These are phyloP conservation scores for Ephemerocybe angulata DNA, from an alignment of 768 basidiomycete species.

Conservation along the genomic window DNA sequence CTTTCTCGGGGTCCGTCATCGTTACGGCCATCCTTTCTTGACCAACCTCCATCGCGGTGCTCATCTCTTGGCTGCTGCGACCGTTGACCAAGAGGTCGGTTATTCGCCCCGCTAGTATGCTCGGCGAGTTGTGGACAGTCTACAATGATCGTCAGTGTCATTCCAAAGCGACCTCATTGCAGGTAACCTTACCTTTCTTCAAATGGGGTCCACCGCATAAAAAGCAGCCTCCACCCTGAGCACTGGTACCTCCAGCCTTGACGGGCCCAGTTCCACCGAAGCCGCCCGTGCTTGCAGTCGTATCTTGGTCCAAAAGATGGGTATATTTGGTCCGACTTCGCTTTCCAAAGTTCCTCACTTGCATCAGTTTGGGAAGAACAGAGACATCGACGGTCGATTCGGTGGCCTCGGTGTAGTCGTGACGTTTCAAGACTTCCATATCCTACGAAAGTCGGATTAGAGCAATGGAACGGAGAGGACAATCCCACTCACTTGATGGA, in stretches of 20 bases:
- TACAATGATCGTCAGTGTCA: too few species aligned
- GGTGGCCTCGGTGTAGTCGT: constrained; percentile 88
- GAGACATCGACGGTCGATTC: constrained; percentile 86
- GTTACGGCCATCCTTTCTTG: constrained; percentile 5
- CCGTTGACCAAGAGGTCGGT: constrained; percentile 6
- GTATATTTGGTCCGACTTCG: constrained; percentile 94
- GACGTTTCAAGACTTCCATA: constrained; percentile 76
- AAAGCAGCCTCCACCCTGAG: constrained; percentile 77
- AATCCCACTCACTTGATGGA: constrained; percentile 70
- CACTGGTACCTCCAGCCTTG: constrained; percentile 52
- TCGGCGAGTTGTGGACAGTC: constrained; percentile 32
- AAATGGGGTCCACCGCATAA: constrained; percentile 91
- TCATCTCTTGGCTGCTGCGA: constrained; percentile 15
- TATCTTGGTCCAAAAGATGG: constrained; percentile 93
- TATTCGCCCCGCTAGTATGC: constrained; percentile 23
- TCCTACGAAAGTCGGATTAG: constrained; percentile 44
- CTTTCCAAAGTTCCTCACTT: constrained; percentile 93
- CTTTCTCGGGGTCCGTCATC: neutral
- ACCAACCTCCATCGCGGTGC: constrained; percentile 6
- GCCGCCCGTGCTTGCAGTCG: constrained; percentile 59
- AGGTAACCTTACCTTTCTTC: constrained; percentile 66
- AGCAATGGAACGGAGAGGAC: neutral
- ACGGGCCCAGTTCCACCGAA: constrained; percentile 59
- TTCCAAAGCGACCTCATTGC: too few species aligned
- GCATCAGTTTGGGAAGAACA: constrained; percentile 91